These are phyloP conservation scores for Hypsizygus marmoreus DNA, from an alignment of 768 basidiomycete genomes.

Conservation along the genomic window DNA sequence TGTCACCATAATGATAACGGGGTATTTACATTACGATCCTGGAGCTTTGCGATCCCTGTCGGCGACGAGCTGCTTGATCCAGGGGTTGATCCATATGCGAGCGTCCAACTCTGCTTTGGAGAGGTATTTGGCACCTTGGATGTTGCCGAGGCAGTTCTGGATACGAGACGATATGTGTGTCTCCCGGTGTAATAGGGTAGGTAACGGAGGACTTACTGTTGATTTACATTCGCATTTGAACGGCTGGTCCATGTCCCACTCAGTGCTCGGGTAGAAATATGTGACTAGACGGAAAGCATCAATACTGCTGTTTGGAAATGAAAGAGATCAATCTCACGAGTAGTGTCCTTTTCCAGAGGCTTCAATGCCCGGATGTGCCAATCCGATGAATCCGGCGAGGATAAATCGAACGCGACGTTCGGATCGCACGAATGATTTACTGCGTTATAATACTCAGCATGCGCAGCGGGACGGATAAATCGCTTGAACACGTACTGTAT, in stretches of 20 bases:
- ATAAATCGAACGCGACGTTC: slow-evolving; percentile 55
- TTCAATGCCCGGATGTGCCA: slow-evolving; percentile 54
- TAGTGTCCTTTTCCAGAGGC: slow-evolving; percentile 37
- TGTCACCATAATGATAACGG: neutral
- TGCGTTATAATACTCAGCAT: slow-evolving; percentile 16
- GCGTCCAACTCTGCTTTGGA: slow-evolving; percentile 34
- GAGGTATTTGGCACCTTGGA: slow-evolving; percentile 49
- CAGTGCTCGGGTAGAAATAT: slow-evolving; percentile 69
- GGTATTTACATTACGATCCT: slow-evolving; percentile 5
- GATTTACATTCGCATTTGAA: slow-evolving; percentile 57
- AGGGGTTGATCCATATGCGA: slow-evolving; percentile 42
- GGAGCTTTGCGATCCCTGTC: slow-evolving; percentile 25
- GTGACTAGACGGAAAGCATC: slow-evolving; percentile 35
- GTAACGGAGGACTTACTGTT: slow-evolving; percentile 30
- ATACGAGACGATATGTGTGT: neutral
- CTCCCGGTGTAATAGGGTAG: too few relatives aligned
- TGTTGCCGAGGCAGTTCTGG: slow-evolving; percentile 47
- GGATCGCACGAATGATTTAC: slow-evolving; percentile 69
- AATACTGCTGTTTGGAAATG: slow-evolving; percentile 26
- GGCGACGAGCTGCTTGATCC: slow-evolving; percentile 36
- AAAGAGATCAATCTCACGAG: slow-evolving; percentile 15
- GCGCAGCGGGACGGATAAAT: neutral
- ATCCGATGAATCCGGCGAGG: slow-evolving; percentile 36
- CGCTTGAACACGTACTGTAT: slow-evolving; percentile 43
- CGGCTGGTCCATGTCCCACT: slow-evolving; percentile 69